Base-by-base conservation (phyloP, 2,329 filamentous ascomycete species). In the Plectosphaerella plurivora region DNA sequence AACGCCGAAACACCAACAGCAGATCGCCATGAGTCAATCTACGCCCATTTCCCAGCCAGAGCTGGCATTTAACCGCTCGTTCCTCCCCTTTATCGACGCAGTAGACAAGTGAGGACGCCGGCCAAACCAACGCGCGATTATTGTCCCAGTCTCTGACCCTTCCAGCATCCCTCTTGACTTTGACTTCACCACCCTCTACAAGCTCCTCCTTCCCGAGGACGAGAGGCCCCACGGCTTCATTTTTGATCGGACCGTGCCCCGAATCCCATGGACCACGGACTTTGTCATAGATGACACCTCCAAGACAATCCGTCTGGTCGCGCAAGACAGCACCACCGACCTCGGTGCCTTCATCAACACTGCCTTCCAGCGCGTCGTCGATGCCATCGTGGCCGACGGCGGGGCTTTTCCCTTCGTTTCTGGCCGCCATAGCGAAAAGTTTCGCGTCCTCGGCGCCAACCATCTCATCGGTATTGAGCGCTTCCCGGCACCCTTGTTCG, bases 401-500 rank as follows among this genome's bases (percentile, higher is more conserved):
- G 47, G 55, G 3, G 54, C 59, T n/a, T 74, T 77, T 54, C 68
- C 72, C 20, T 64, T 65, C 15, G 58, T 72, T 37, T 68, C 70
- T 53, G 65, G 58, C 47, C 57, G 63, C 46, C 72, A 73, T 60
- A 73, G 73, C 60, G 75, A 78, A 58, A 64, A 62, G 55, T 77
- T 74, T 53, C 69, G 64, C 42, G 45, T 75, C 51, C 58, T 70
- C 6, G 73, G 73, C 14, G 68, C 71, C 10, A 59, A 65, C n/a
- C 57, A 55, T 10, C 59, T 62, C 16, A 65, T 73, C 45, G 66
- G 65, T 49, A 74, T 89, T 58, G 86, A 89, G 66, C 76, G 86
- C 22, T 78, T 78, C 51, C 82, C 83, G 3, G 77, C 75, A 42
- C 73, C 81, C 3, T 70, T 91, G 4, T 89, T 90, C 57, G 87